Evolutionary conservation across 2,329 filamentous ascomycete genomes (phyloP).

Genomic region (Arthrobotrys musiformis): DNA sequence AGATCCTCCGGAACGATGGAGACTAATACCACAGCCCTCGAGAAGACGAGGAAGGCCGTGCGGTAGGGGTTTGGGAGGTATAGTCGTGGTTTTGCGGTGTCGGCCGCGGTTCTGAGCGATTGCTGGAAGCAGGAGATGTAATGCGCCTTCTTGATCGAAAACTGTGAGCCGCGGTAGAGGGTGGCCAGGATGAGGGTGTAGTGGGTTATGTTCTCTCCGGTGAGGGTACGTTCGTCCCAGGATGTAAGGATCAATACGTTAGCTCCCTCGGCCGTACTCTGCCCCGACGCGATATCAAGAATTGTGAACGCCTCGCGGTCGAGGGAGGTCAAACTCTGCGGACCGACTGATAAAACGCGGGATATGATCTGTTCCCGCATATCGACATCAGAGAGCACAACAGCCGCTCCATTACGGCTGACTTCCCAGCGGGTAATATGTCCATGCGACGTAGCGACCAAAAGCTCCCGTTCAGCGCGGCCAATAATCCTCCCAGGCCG

Average conservation of each 20-base stretch:
- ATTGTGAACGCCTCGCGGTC: slow-evolving; percentile 71
- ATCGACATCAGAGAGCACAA: slow-evolving; percentile 77
- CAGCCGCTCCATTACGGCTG: slow-evolving; percentile 85
- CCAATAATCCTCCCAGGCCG: slow-evolving; percentile 76
- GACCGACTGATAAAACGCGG: slow-evolving; percentile 57
- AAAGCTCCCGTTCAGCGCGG: slow-evolving; percentile 84
- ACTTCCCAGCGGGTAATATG: slow-evolving; percentile 87
- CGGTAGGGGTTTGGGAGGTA: slow-evolving; percentile 81
- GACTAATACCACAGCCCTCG: slow-evolving; percentile 78
- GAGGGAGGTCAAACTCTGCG: slow-evolving; percentile 39
- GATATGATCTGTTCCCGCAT: slow-evolving; percentile 72
- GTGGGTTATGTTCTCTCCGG: slow-evolving; percentile 68
- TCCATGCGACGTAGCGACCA: slow-evolving; percentile 81
- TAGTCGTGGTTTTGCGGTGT: slow-evolving; percentile 70
- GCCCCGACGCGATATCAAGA: slow-evolving; percentile 79
- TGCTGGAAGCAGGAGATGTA: slow-evolving; percentile 48
- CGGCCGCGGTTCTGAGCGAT: slow-evolving; percentile 45
- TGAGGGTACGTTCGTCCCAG: slow-evolving; percentile 62
- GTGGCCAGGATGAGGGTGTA: slow-evolving; percentile 71
- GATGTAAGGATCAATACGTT: slow-evolving; percentile 41
- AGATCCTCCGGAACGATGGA: slow-evolving; percentile 73
- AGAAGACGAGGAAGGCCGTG: slow-evolving; percentile 84
- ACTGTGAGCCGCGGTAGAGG: slow-evolving; percentile 62
- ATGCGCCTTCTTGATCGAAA: slow-evolving; percentile 41
- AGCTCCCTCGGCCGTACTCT: slow-evolving; percentile 57